These are phyloP conservation scores for Marchantia polymorpha DNA, from an alignment of 225 moss, liverwort and hornwort genomes.

Conservation along the genomic window DNA sequence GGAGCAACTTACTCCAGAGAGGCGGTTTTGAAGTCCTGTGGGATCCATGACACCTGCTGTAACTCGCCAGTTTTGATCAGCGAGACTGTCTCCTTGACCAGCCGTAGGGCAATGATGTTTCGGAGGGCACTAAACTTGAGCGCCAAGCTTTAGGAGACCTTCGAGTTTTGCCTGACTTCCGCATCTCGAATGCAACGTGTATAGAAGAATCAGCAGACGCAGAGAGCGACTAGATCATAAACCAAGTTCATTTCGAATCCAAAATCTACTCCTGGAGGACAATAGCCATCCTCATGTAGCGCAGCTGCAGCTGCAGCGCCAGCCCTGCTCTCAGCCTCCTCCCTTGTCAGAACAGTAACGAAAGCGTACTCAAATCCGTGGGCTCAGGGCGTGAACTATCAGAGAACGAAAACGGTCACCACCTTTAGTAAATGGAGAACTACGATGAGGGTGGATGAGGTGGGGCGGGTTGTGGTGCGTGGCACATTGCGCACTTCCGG, in stretches of 20 bases:
- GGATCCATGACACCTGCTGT: constrained; percentile 30
- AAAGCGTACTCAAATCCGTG: constrained; percentile 19
- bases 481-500: constrained; percentile 29
- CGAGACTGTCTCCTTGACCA: not conserved
- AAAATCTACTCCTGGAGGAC: not conserved
- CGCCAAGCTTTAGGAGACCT: not conserved
- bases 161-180: not conserved
- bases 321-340: not conserved
- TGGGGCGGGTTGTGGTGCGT: not conserved
- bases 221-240: not conserved
- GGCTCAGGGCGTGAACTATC: not conserved
- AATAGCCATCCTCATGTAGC: not conserved
- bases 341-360: not conserved
- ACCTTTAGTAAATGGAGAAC: not conserved
- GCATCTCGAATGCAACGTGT: not conserved
- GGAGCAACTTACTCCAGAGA: constrained; percentile 32
- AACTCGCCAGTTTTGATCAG: constrained; percentile 4
- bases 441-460: not conserved
- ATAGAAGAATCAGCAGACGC: constrained; percentile 2
- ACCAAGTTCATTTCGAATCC: not conserved
- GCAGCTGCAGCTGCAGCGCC: not conserved
- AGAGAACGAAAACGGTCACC: constrained; percentile 2
- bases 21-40: constrained; percentile 37
- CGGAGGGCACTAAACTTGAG: not conserved
- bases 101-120: not conserved